Base-by-base conservation (phyloP, 768 basidiomycete species). In the Boletellus emodensis region DNA sequence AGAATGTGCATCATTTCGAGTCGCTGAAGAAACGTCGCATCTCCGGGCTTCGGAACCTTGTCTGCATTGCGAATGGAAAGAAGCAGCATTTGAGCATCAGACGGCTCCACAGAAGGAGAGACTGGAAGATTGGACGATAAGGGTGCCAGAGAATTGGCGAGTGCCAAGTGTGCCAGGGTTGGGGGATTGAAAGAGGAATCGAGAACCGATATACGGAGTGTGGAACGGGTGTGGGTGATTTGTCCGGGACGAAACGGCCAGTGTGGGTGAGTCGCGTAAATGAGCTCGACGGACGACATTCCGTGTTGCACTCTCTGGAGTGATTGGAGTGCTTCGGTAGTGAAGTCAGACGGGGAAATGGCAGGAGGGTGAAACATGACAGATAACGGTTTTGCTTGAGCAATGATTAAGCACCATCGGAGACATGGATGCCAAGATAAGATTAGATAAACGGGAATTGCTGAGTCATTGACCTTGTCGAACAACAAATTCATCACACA, bases 181-280 rank as follows among this genome's bases (percentile, higher is more conserved):
- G 94, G 94, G 3, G 94, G 94, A 61, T 97, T 95, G 72, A 90
- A 97, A 1, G 91, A 94, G 1, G 92, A 86, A 60, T 96, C 94
- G 35, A 96, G 76, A n/a, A 94, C 73, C 4, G 86, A 77, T 41
- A 94, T 76, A 46, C 74, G 76, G 33, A 84, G 62, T 3, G 65
- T 62, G 14, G 52, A 49, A 15, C 42, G 40, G 3, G 49, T 18
- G 44, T 48, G 56, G 10, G 6, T 44, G 17, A 24, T 53, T 30
- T 18, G 56, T 30, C 32, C 63, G 2, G 61, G 68, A 3, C 72
- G 76, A 9, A 81, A 61, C 10, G 90, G 90, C 90, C 90, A 92
- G 28, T 61, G 68, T 13, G 73, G 64, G 58, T 89, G 83, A 2
- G 85, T 72, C 10, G 72, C 64, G 64, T 82, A 81, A 13, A 90